Base-by-base conservation (phyloP, 306 rosid species). In the Quercus rubra region DNA sequence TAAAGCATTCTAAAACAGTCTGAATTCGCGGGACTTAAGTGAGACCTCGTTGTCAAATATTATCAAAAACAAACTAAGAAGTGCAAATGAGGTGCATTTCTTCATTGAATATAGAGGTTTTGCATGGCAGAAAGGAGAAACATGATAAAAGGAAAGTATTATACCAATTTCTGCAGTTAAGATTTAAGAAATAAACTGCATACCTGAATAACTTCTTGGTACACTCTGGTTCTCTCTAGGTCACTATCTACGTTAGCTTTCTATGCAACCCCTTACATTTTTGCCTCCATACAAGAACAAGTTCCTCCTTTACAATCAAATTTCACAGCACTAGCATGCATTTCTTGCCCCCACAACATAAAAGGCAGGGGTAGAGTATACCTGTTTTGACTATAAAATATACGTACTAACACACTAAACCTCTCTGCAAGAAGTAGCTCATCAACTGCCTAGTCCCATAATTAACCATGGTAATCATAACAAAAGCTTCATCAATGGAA, bases 141-240 rank as follows among this genome's bases (percentile, higher is more conserved):
- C 41, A 64, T 64, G 46, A 30, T 28, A 64, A 28, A 6, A 30
- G 31, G 12, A 5, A 12, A 18, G 70, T 30, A 30, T 17, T 20
- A 41, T 30, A 64, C 19, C 46, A 23, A 64, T 17, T 59, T 4
- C 20, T 64, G 12, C 7, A 15, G 75, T 35, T 35, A 61, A 15
- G 67, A 74, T 71, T 35, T 35, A 66, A 15, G 67, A 72, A 74
- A 64, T 54, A 76, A 69, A 23, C 28, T 81, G 79, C 74, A 25
- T 90, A 92, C 96, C 94, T 88, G 84, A 84, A 89, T 62, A 46
- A 54, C 75, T 66, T 79, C 73, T 56, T 69, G 55, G 73, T 76
- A 57, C 83, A 71, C 66, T 76, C 85, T 35, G 77, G 79, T 73
- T 63, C 85, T 71, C 77, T 77, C 85, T 76, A 27, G 78, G 55